Base-by-base conservation (phyloP, 441 rosid genomes). In the Aquilaria agallochum region DNA sequence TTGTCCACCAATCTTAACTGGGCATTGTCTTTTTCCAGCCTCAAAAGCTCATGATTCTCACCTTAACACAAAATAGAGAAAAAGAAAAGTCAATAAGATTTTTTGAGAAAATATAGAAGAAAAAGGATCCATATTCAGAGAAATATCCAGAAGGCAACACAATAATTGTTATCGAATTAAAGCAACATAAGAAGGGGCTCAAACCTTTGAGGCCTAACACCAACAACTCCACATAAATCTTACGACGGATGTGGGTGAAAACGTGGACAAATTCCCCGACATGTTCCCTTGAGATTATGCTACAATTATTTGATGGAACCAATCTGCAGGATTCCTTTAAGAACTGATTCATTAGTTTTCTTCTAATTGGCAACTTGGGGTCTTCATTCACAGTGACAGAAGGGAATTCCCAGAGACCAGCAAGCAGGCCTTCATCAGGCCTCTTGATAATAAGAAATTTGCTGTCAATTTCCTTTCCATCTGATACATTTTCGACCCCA, bases 361-460 rank as follows among this genome's bases (percentile, higher is more conserved):
- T 83, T 81, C 96, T 86, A 30, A 50, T 60, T 34, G 76, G 53
- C 58, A 77, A 68, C 66, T 78, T 78, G 53, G 77, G 71, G 72
- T 83, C 96, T 68, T 80, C 69, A 33, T 73, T 74, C 74, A 88
- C 56, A 50, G 60, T 64, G 68, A 86, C 81, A 45, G 89, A 78
- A 32, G 98, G 97, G 65, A 93, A 93, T 80, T 93, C 98, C 98
- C 97, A 90, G 42, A 93, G 94, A 72, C 98, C 96, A 56, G 97
- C 97, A 71, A 93, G 98, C 70, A 93, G 74, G 59, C 98, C 96
- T 53, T 73, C 86, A 53, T 86, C 80, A 46, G 96, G 96, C 77
- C 97, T 88, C 73, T 83, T 90, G 58, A 90, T 76, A 2, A 93
- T 85, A 81, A 90, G 84, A 80, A 80, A 86, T 59, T 63, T 71